Conservation (phyloP, 768 basidiomycete species). For the Kwoniella mangroviensis region DNA sequence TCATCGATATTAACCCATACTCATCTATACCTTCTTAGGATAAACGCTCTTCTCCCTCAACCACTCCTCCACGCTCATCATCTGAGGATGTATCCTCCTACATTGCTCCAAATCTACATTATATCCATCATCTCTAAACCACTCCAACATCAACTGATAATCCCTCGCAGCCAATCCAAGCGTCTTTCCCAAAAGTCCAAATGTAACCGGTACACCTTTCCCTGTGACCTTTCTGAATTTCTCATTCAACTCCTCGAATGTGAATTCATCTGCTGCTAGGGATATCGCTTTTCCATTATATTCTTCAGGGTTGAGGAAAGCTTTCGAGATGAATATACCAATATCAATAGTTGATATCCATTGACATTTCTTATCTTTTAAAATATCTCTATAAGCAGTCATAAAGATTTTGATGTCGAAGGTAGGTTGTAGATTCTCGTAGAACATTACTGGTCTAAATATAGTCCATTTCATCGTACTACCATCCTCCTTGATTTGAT, state of each 20-base stretch:
- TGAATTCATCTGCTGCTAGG: conserved; percentile 14
- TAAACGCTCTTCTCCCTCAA: conserved; percentile 10
- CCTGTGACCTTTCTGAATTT: conserved; percentile 13
- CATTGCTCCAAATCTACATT: conserved; percentile 1
- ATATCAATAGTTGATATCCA: conserved; percentile 8
- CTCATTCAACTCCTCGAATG: conserved; percentile 4
- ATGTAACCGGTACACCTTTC: neutral
- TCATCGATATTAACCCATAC: no score
- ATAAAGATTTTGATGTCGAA: conserved; percentile 8
- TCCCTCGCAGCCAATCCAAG: neutral
- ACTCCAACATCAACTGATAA: conserved; percentile 18
- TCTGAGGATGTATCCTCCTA: conserved; percentile 12
- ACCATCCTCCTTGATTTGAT: neutral
- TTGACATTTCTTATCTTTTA: neutral
- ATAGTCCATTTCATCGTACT: conserved; percentile 16
- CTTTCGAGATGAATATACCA: conserved; percentile 12
- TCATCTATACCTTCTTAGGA: neutral
- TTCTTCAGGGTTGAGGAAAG: conserved; percentile 3
- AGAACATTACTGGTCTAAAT: conserved; percentile 4
- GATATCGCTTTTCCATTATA: conserved; percentile 12
- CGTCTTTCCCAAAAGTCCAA: neutral
- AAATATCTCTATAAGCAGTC: conserved; percentile 10
- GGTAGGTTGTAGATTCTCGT: conserved; percentile 2
- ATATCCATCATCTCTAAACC: conserved; percentile 23
- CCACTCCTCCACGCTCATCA: conserved; percentile 17